A percentile compares a stretch with the other conserved stretches of the same genome.
These are phyloP conservation scores for Collariella sp. DNA, from an alignment of 495 filamentous ascomycete species.

Conservation along the genomic window DNA sequence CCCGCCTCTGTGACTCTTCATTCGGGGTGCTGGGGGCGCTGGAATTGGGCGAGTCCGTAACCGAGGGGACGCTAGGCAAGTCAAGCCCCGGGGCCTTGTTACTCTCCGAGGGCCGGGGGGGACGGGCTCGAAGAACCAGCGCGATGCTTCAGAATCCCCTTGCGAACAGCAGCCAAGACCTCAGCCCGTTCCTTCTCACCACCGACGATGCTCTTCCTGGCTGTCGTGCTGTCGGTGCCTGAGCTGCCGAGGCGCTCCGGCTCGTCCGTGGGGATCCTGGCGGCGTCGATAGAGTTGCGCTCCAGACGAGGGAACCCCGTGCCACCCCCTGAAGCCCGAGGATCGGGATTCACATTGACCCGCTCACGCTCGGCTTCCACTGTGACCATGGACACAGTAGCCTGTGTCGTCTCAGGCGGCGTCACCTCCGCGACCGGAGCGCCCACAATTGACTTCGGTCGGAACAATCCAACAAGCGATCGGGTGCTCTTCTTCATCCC, in stretches of 20 bases:
- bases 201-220: constrained; percentile 81
- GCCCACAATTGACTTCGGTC: constrained; percentile 85
- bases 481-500: constrained; percentile 89
- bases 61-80: constrained; percentile 45
- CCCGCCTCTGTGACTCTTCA: constrained; percentile 57
- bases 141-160: constrained; percentile 79
- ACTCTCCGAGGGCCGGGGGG: constrained; percentile 47
- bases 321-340: constrained; percentile 62
- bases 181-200: constrained; percentile 87
- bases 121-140: constrained; percentile 62
- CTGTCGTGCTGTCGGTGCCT: constrained; percentile 48
- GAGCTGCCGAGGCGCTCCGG: constrained; percentile 47
- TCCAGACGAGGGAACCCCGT: constrained; percentile 89
- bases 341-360: constrained; percentile 68
- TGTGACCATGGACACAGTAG: constrained; percentile 85
- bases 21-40: constrained; percentile 75
- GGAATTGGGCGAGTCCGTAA: constrained; percentile 70
- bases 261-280: constrained; percentile 30
- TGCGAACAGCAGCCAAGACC: constrained; percentile 79
- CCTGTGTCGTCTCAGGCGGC: constrained; percentile 59
- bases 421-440: constrained; percentile 58
- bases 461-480: constrained; percentile 88
- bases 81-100: constrained; percentile 41
- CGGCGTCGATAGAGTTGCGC: constrained; percentile 58
- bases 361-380: constrained; percentile 86